Evolutionary conservation across 2,329 filamentous ascomycete genomes (phyloP).

Genomic region (Fusarium sp.): DNA sequence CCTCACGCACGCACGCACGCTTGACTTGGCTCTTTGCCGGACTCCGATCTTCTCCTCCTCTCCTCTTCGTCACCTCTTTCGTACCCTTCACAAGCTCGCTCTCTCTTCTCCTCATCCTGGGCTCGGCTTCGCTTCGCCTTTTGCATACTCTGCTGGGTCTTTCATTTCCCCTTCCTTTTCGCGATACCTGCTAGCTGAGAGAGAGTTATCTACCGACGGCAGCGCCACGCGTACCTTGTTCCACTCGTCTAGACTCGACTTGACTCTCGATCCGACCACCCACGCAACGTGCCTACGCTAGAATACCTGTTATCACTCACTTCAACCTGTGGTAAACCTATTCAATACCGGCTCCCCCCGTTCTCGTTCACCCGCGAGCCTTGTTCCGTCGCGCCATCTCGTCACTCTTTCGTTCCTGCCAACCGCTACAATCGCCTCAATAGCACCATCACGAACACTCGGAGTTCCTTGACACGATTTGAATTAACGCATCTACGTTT

Average conservation of each 20-base stretch:
- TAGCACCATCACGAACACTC: not conserved
- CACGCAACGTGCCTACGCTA: constrained; percentile 12
- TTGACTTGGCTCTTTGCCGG: constrained; percentile 21
- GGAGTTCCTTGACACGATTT: not conserved
- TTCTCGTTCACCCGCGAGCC: not conserved
- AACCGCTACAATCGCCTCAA: not conserved
- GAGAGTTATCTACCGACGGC: not conserved
- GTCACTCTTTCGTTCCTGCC: constrained; percentile 1
- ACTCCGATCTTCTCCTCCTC: constrained; percentile 20
- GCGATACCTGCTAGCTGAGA: constrained; percentile 1
- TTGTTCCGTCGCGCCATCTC: constrained; percentile 2
- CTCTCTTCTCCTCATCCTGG: not conserved
- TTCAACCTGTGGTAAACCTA: not conserved
- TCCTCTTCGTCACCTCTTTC: not conserved
- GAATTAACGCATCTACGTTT: not conserved
- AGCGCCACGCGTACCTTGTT: constrained; percentile 31
- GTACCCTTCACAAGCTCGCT: not conserved
- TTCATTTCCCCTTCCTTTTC: not conserved
- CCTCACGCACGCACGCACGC: not conserved
- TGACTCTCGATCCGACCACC: constrained; percentile 15
- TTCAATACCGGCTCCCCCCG: constrained; percentile 14
- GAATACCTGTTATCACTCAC: constrained; percentile 14
- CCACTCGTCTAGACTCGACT: constrained; percentile 17
- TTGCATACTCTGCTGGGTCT: not conserved
- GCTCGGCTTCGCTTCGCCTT: not conserved